Percentiles rank a stretch among this genome's conserved stretches.
Evolutionary conservation across 805 yeast species (phyloP).

Genomic region (Candida multigemmis): DNA sequence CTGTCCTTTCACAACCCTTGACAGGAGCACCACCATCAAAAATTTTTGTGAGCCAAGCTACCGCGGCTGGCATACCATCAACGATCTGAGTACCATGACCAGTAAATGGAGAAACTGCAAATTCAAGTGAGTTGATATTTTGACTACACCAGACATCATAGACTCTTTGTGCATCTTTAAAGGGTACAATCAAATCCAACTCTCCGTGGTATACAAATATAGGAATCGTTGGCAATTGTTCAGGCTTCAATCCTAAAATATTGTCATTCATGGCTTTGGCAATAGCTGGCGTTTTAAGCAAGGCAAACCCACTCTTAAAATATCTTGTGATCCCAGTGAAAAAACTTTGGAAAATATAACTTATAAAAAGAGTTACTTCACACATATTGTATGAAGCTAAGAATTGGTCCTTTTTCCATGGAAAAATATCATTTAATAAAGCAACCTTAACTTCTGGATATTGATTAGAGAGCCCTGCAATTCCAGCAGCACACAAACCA

Average conservation of each 20-base stretch:
- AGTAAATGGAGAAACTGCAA: conserved; percentile 11
- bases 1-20: conserved; percentile 45
- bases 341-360: conserved; percentile 4
- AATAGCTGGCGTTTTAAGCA: conserved; percentile 2
- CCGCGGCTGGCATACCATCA: conserved; percentile 9
- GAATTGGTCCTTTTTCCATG: conserved; percentile 1
- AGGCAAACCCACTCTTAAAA: conserved; percentile 7
- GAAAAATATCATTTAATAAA: conserved; percentile 2
- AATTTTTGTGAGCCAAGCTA: conserved; percentile 9
- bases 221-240: conserved; percentile 13
- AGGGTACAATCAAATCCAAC: conserved; percentile 12
- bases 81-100: conserved; percentile 13
- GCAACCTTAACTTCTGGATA: conserved; percentile 11
- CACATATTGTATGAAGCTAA: conserved; percentile 3
- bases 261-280: conserved; percentile 3
- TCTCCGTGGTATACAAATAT: conserved; percentile 12
- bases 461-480: conserved; percentile 17
- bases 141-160: conserved; percentile 15
- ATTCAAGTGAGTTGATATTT: conserved; percentile 17
- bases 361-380: conserved; percentile 1
- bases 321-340: conserved; percentile 7
- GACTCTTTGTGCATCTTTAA: conserved; percentile 6
- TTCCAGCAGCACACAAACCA: conserved; percentile 16
- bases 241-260: conserved; percentile 6
- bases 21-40: conserved; percentile 32